These are phyloP conservation scores for Fomitopsis pinicola DNA, from an alignment of 1,284 basidiomycete genomes.

Conservation along the genomic window DNA sequence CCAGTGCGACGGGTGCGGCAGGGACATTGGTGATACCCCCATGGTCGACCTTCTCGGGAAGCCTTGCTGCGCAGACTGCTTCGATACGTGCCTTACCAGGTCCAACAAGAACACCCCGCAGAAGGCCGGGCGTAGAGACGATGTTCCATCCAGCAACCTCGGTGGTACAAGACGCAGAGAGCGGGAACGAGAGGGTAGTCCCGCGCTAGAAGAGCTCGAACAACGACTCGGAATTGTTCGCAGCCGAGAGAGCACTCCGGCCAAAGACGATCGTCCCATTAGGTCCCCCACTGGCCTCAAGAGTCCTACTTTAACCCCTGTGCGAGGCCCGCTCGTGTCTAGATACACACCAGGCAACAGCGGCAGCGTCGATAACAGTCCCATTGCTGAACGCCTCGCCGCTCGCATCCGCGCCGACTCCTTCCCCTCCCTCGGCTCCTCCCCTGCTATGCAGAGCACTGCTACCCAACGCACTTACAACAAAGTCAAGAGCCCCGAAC, in stretches of 20 bases:
- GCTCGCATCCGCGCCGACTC: constrained; percentile 18
- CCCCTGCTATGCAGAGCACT: constrained; percentile 2
- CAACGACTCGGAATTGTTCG: constrained; percentile 41
- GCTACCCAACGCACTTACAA: background rate
- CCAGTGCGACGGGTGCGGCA: constrained; percentile 65
- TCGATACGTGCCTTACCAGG: constrained; percentile 64
- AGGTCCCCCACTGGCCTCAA: constrained; percentile 10
- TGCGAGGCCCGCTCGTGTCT: constrained; percentile 11
- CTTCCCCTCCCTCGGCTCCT: constrained; percentile 11
- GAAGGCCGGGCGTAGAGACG: constrained; percentile 23
- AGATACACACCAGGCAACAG: constrained; percentile 12
- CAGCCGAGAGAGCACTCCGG: constrained; percentile 25
- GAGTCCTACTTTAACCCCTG: constrained; percentile 9
- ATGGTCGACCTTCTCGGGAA: constrained; percentile 78
- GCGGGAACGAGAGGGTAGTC: constrained; percentile 54
- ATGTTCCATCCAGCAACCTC: constrained; percentile 30
- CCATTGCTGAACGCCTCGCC: constrained; percentile 16
- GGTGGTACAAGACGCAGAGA: constrained; percentile 31
- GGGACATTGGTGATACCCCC: constrained; percentile 65
- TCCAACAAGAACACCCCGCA: constrained; percentile 33
- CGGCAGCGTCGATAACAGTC: constrained; percentile 15
- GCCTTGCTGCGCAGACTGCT: constrained; percentile 73
- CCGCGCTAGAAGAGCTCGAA: constrained; percentile 54
- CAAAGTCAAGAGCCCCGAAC: constrained; percentile 13
- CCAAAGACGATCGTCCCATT: constrained; percentile 15